Evolutionary conservation across 1,284 basidiomycete species (phyloP), one percentile per base, ranked within the genome.

Genomic region (Xerocomus nothofagi): DNA sequence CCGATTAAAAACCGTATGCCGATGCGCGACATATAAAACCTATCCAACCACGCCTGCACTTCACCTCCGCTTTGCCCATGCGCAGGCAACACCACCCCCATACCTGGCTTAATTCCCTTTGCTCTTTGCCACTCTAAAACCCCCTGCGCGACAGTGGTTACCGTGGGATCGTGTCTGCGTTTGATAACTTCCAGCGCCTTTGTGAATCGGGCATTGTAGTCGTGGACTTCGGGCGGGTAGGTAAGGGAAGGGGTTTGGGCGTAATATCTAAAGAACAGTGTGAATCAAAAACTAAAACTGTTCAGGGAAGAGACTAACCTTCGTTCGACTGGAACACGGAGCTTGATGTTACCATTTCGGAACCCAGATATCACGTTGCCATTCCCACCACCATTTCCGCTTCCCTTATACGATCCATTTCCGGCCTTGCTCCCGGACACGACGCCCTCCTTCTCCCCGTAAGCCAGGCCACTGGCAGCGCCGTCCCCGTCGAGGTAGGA

Each of bases 11-110:
- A 96, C 6, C 93, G 88, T 54, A 98, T 96, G 2, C 93, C 96
- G 57, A 99, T 99, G 44, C 96, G 87, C 21, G 87, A 91, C 80
- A 99, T 86, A 70, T 98, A 98, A 73, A 99, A 99, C 43, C 96
- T 79, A 71, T 98, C 96, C 57, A 98, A 74, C 88, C 95, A 99
- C 18, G 87, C 83, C 68, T 98, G 94, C 45, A 98, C 90, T 62
- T 94, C 91, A 26, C 90, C 79, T 14, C 93, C 91, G 45, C 93
- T 88, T 23, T 51, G 82, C 75, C 43, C 74, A 80, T 80, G 60
- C 75, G 77, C 44, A 70, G 74, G 42, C 29, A 58, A 31, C 3
- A 56, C 61, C 20, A 60, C 47, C 15, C 58, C 61, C 47, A 50
- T 59, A 21, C 61, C 61, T 2, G 61, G 29, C 31, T 57, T 60